Evolutionary conservation across 2,329 filamentous ascomycete species (phyloP), one percentile per base, ranked within the genome.

Genomic region (Colletotrichum cuscutae): DNA sequence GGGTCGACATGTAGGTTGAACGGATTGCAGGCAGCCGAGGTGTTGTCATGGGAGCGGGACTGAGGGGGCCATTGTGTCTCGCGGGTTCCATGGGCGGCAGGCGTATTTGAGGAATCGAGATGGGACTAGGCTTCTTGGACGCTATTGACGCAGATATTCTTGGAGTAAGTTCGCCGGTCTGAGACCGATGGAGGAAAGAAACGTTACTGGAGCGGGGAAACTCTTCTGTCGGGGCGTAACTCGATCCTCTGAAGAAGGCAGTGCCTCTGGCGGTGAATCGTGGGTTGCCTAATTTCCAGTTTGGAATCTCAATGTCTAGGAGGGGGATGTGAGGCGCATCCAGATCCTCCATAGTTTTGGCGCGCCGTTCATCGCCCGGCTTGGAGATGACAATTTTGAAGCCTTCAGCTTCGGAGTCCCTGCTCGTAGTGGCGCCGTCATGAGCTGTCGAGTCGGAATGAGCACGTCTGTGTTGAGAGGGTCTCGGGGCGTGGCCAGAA

Each of bases 331-430:
- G 79, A 22, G 81, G 77, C 13, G 80, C 75, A 76, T 86, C 83
- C 56, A 88, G 72, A 76, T 90, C 89, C 78, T 92, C 90, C 74
- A 90, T 87, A 5, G 91, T 92, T 79, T 88, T 92, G 30, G 91
- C 89, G 65, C 90, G 88, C 53, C 81, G 78, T 35, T 89, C 89
- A 57, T 89, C 88, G 30, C 88, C 86, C 11, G 93, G 89, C 74
- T 94, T 89, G 64, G 95, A 93, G 77, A 97, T 96, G 73, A 96
- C 88, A 49, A 97, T 91, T 80, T 93, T 95, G 82, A 97, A 92
- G 69, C 91, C 93, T 42, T 92, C 93, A 3, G 87, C 86, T 72
- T 93, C 91, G 24, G 87, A 85, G 76, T 87, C 87, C 74, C 86
- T 86, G 65, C 84, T 85, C 68, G 81, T 86, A 32, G 60, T 86